Evolutionary conservation across 371 early-diverging fungal genomes (phyloP).

Genomic region (Mycotypha africana): DNA sequence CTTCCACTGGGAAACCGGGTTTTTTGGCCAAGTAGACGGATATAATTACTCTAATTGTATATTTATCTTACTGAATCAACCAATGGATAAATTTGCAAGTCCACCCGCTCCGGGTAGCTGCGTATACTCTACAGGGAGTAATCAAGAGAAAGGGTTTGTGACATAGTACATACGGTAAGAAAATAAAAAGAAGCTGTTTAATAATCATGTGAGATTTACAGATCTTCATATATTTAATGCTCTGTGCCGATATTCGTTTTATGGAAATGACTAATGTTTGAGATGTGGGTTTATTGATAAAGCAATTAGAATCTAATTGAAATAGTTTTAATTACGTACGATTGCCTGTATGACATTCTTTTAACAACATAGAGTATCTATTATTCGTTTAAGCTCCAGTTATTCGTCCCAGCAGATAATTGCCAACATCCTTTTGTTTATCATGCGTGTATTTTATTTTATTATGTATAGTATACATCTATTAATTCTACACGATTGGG

Average conservation of each 20-base stretch:
- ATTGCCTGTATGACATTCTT: neutral
- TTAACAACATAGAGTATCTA: neutral
- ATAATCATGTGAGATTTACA: neutral
- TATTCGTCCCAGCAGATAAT: neutral
- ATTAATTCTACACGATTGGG: too few relatives aligned
- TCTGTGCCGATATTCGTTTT: neutral
- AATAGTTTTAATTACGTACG: neutral
- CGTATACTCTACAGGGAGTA: too few relatives aligned
- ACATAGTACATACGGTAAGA: neutral
- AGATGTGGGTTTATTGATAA: neutral
- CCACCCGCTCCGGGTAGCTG: too few relatives aligned
- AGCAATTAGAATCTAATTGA: neutral
- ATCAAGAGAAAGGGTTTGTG: neutral
- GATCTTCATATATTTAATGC: neutral
- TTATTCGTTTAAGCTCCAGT: neutral
- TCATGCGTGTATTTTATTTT: conserved; percentile 1
- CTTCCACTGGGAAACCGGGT: neutral
- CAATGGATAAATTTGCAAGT: neutral
- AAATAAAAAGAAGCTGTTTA: neutral
- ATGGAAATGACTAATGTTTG: neutral
- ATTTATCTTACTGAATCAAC: neutral
- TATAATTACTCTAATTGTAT: neutral
- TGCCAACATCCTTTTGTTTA: conserved; percentile 2
- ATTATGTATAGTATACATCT: conserved; percentile 1
- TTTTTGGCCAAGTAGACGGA: neutral